Evolutionary conservation across 2,329 filamentous ascomycete genomes (phyloP).

Genomic region (Daldinia sp.): DNA sequence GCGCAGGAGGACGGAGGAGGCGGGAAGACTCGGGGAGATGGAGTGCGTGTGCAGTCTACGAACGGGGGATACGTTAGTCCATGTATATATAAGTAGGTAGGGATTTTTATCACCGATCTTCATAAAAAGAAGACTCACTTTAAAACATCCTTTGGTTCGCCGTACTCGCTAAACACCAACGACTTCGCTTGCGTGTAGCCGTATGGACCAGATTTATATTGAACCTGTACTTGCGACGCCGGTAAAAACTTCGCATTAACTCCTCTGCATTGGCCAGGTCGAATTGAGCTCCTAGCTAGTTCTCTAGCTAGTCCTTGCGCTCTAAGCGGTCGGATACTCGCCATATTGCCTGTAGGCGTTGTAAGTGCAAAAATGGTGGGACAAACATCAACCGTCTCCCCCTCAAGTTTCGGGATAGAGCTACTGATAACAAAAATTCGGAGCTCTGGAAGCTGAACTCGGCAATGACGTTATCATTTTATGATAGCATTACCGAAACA

Average conservation of each 20-base stretch:
- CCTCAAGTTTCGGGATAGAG: constrained; percentile 6
- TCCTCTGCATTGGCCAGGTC: constrained; percentile 14
- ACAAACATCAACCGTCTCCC: neutral
- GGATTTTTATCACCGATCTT: too few relatives aligned
- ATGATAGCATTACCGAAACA: constrained; percentile 35
- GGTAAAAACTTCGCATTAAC: constrained; percentile 11
- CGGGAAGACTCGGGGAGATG: constrained; percentile 79
- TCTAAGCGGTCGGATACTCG: constrained; percentile 35
- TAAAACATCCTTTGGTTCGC: constrained; percentile 79
- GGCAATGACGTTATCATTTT: constrained; percentile 40
- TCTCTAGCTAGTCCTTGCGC: constrained; percentile 18
- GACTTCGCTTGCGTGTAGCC: constrained; percentile 88
- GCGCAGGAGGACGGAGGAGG: constrained; percentile 77
- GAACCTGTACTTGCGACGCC: constrained; percentile 50
- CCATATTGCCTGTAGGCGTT: constrained; percentile 29
- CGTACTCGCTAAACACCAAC: constrained; percentile 80
- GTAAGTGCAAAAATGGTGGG: constrained; percentile 8
- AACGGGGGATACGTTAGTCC: constrained; percentile 6
- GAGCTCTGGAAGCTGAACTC: constrained; percentile 41
- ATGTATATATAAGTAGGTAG: neutral
- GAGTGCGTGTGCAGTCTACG: constrained; percentile 77
- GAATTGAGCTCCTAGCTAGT: constrained; percentile 32
- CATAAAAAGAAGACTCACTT: too few relatives aligned
- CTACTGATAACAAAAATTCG: constrained; percentile 31
- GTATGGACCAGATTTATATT: constrained; percentile 72